These are phyloP conservation scores for Mrakiaceae sp. DNA, from an alignment of 1,284 basidiomycete species.

Conservation along the genomic window DNA sequence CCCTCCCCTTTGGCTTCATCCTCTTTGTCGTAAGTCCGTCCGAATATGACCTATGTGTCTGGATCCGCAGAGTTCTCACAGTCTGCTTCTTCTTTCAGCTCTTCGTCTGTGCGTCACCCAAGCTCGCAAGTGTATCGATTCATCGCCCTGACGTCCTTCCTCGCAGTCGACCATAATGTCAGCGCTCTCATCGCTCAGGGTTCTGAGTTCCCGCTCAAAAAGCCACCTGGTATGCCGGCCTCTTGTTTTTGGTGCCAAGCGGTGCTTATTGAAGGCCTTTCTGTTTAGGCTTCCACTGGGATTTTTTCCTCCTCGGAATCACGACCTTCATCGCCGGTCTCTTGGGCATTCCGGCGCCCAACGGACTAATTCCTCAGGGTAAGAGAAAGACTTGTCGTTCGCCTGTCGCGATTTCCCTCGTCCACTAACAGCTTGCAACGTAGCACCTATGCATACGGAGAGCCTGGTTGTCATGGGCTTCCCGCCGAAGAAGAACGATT, in stretches of 20 bases:
- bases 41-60: conserved; percentile 39
- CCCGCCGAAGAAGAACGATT: conserved; percentile 36
- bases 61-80: conserved; percentile 26
- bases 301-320: conserved; percentile 66
- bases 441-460: conserved; percentile 81
- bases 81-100: not conserved
- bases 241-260: too few species aligned
- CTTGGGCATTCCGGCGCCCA: conserved; percentile 83
- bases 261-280: too few species aligned
- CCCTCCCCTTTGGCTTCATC: conserved; percentile 42
- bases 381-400: not conserved
- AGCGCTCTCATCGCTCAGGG: conserved; percentile 91
- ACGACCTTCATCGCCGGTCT: conserved; percentile 87
- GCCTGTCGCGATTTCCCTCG: not conserved
- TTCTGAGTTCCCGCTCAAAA: conserved; percentile 75
- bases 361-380: conserved; percentile 80
- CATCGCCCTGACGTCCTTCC: not conserved
- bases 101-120: not conserved
- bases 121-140: too few species aligned
- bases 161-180: conserved; percentile 52
- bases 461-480: conserved; percentile 67
- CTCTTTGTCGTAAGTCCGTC: conserved; percentile 36
- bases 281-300: conserved; percentile 34
- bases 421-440: not conserved
- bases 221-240: conserved; percentile 55